These are phyloP conservation scores for Achaetomium macrosporum DNA, from an alignment of 2,329 filamentous ascomycete species.

Conservation along the genomic window DNA sequence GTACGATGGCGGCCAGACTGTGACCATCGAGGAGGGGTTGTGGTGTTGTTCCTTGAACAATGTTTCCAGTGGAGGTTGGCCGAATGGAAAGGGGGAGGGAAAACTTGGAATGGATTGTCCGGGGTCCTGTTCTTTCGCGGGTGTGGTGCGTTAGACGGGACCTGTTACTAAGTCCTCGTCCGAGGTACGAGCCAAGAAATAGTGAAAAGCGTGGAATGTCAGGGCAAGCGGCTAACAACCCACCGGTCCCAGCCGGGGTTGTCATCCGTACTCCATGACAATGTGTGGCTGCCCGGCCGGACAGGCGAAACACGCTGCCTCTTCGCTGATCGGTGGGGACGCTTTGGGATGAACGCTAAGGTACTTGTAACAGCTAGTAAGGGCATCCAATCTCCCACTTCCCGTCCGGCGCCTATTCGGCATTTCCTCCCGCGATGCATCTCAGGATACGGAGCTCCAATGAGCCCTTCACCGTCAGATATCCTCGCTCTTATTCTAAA, in stretches of 20 bases:
- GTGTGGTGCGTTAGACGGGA: no score
- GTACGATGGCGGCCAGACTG: not conserved
- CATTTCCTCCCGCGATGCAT: not conserved
- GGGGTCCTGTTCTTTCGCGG: not conserved
- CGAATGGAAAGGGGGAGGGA: not conserved
- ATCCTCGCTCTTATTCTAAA: no score
- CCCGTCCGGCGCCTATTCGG: not conserved
- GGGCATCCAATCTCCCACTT: constrained; percentile 1
- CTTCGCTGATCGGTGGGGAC: constrained; percentile 1
- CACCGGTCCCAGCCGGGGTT: no score
- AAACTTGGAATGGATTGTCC: not conserved
- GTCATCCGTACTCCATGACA: no score
- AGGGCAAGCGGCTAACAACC: no score
- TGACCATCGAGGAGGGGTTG: not conserved
- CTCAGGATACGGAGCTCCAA: no score
- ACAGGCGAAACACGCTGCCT: not conserved
- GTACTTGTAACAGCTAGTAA: no score
- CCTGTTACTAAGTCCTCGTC: no score
- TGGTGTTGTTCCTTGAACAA: not conserved
- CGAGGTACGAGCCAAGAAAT: no score
- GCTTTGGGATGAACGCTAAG: not conserved
- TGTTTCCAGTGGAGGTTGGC: not conserved
- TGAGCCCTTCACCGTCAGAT: no score
- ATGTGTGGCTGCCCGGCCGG: not conserved
- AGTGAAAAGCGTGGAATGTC: no score